Percentiles rank a stretch among this genome's conserved stretches.
Evolutionary conservation across 176 grass and related monocot species (phyloP).

Genomic region (Eleusine coracana): DNA sequence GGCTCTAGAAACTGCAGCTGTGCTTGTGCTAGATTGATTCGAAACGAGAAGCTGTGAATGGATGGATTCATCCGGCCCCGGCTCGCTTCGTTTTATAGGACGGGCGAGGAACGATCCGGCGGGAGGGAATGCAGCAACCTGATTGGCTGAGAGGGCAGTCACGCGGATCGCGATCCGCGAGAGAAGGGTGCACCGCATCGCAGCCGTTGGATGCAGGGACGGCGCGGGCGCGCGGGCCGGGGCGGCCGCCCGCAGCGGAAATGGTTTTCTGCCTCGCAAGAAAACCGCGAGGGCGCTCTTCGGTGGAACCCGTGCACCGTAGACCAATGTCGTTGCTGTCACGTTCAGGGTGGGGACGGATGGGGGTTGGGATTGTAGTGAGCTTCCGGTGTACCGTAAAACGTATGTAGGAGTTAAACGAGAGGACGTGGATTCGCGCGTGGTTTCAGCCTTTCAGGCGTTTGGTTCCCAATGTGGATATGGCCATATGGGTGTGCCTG

Average conservation of each 20-base stretch:
- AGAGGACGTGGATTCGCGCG: neutral
- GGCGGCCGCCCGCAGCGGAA: conserved; percentile 8
- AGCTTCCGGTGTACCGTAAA: conserved; percentile 9
- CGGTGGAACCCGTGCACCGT: conserved; percentile 33
- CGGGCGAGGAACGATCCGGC: neutral
- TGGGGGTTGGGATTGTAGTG: neutral
- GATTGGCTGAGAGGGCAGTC: neutral
- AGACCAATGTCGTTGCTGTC: neutral
- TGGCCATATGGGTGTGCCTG: neutral
- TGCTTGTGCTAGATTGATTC: neutral
- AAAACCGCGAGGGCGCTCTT: conserved; percentile 31
- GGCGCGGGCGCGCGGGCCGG: neutral
- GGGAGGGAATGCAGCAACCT: neutral
- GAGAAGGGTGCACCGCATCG: neutral
- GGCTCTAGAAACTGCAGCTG: neutral
- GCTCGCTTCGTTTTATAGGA: conserved; percentile 5
- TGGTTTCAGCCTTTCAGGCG: conserved; percentile 38
- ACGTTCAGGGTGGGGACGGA: neutral
- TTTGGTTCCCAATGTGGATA: conserved; percentile 33
- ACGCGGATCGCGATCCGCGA: conserved; percentile 39
- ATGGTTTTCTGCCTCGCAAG: conserved; percentile 27
- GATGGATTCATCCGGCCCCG: neutral
- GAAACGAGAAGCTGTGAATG: neutral
- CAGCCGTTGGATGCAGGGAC: conserved; percentile 33
- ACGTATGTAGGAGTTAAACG: neutral